Conservation (phyloP, 495 filamentous ascomycete species). For the Physcia stellaris region DNA sequence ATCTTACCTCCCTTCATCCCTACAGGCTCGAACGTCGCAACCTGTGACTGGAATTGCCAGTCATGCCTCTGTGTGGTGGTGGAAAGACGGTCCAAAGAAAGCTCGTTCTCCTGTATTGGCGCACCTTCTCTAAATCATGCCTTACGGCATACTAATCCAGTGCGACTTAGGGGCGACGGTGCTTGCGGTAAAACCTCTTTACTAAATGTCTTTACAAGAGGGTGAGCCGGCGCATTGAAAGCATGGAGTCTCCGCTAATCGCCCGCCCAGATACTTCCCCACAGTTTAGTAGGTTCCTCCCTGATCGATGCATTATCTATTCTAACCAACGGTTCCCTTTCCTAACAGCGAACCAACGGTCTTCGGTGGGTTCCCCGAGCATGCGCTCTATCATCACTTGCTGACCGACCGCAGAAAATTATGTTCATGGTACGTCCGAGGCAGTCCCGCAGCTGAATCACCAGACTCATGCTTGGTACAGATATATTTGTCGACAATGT, state of each 20-base stretch:
- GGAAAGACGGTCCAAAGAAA: slow-evolving; percentile 84
- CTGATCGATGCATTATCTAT: not conserved
- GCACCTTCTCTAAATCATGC: no score
- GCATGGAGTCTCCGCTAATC: no score
- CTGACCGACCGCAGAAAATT: slow-evolving; percentile 59
- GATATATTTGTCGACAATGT: slow-evolving; percentile 96
- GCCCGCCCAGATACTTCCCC: slow-evolving; percentile 71
- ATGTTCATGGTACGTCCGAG: slow-evolving; percentile 68
- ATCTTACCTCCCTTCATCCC: no score
- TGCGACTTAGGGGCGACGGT: slow-evolving; percentile 81
- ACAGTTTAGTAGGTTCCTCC: slow-evolving; percentile 67
- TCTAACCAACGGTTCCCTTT: not conserved
- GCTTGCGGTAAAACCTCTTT: slow-evolving; percentile 96
- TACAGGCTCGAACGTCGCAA: no score
- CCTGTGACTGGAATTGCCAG: no score
- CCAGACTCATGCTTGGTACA: slow-evolving; percentile 21
- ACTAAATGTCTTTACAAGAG: slow-evolving; percentile 96
- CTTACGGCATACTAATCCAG: no score
- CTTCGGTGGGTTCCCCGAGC: slow-evolving; percentile 45
- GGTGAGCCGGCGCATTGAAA: slow-evolving; percentile 41
- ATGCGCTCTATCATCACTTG: not conserved
- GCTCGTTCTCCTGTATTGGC: slow-evolving; percentile 90
- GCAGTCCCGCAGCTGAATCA: not conserved
- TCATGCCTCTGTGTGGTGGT: slow-evolving; percentile 42
- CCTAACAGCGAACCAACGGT: slow-evolving; percentile 72